These are phyloP conservation scores for Platismatia glauca DNA, from an alignment of 495 filamentous ascomycete genomes.

Conservation along the genomic window DNA sequence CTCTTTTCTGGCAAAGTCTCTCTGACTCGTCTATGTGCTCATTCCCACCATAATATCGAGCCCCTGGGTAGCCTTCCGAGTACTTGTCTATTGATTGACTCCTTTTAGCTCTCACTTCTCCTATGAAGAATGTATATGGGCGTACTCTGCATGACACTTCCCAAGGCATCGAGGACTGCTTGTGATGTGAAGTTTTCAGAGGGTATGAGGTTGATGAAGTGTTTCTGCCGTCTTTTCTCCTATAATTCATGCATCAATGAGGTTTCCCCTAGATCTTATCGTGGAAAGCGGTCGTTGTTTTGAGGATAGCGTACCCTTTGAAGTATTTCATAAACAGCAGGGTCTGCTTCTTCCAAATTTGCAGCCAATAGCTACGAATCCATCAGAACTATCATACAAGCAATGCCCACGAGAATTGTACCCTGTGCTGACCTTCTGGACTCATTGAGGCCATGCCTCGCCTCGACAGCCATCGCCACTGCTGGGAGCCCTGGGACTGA, in stretches of 20 bases:
- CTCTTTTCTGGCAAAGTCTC: conserved; percentile 78
- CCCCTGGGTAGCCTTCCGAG: conserved; percentile 95
- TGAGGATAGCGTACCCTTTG: conserved; percentile 56
- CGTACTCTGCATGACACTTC: conserved; percentile 97
- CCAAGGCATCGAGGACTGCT: conserved; percentile 89
- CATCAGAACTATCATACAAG: conserved; percentile 14
- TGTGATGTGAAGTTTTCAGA: conserved; percentile 99
- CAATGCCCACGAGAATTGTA: conserved; percentile 25
- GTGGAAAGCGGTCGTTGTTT: not conserved
- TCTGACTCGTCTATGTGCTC: conserved; percentile 91
- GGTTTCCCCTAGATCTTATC: not conserved
- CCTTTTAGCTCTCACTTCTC: conserved; percentile 17
- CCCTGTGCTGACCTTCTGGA: conserved; percentile 58
- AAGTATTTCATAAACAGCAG: conserved; percentile 74
- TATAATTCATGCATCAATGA: conserved; percentile 30
- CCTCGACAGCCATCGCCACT: conserved; percentile 27
- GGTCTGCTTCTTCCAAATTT: conserved; percentile 75
- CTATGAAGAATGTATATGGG: conserved; percentile 5
- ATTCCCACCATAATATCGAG: conserved; percentile 95
- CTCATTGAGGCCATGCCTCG: conserved; percentile 42
- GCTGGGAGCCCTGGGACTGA: conserved; percentile 1
- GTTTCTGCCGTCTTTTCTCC: conserved; percentile 92
- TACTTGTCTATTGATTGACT: conserved; percentile 68
- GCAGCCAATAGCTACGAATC: conserved; percentile 62
- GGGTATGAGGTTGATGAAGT: conserved; percentile 97